Conservation (phyloP, 495 filamentous ascomycete genomes). For the Xanthoparmelia taractica region DNA sequence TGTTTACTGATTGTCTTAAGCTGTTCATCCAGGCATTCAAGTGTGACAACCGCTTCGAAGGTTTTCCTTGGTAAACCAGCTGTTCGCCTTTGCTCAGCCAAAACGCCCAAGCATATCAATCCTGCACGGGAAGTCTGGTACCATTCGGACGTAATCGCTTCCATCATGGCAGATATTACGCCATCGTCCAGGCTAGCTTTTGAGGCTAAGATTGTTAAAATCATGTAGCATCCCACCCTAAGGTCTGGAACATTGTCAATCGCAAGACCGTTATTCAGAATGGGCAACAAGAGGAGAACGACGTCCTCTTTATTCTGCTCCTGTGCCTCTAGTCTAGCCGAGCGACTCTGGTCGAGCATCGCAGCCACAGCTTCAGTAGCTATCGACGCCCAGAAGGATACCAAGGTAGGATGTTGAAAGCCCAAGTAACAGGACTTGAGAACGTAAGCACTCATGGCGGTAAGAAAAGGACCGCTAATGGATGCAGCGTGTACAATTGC, state of each 20-base stretch:
- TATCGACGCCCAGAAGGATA: conserved; percentile 83
- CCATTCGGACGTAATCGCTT: conserved; percentile 70
- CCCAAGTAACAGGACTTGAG: conserved; percentile 57
- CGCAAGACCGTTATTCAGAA: conserved; percentile 65
- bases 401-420: conserved; percentile 63
- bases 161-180: conserved; percentile 73
- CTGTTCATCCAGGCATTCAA: conserved; percentile 49
- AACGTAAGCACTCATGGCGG: conserved; percentile 64
- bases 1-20: conserved; percentile 55
- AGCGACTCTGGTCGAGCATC: conserved; percentile 66
- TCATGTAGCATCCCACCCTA: conserved; percentile 81
- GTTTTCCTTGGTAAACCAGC: conserved; percentile 53
- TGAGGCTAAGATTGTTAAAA: conserved; percentile 71
- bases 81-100: conserved; percentile 65
- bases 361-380: conserved; percentile 71
- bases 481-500: conserved; percentile 72
- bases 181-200: conserved; percentile 70
- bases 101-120: conserved; percentile 69
- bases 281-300: conserved; percentile 62
- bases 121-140: conserved; percentile 58
- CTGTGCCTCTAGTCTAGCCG: conserved; percentile 59
- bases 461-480: conserved; percentile 61
- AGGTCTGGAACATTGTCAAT: conserved; percentile 67
- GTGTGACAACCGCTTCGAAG: conserved; percentile 58
- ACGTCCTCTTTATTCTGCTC: conserved; percentile 71